These are phyloP conservation scores for Puccinia polysora DNA, from an alignment of 1,284 basidiomycete species.

Conservation along the genomic window DNA sequence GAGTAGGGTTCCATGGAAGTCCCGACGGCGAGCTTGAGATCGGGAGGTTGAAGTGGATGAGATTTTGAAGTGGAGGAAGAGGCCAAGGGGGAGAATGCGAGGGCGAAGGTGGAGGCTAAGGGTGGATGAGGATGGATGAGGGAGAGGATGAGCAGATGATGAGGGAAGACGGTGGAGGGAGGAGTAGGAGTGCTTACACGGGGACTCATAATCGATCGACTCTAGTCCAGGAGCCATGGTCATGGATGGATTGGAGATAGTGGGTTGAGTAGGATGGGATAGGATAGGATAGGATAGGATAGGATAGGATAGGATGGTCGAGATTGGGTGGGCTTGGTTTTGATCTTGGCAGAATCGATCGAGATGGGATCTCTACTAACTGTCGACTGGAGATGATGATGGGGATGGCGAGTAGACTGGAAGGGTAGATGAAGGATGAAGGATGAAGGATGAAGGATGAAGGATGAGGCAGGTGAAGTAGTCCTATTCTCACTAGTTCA, in stretches of 20 bases:
- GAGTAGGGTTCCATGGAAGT: conserved; percentile 23
- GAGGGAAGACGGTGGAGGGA: neutral
- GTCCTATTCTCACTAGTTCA: too few species aligned
- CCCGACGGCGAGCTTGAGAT: conserved; percentile 36
- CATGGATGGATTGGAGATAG: neutral
- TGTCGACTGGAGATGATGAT: too few species aligned
- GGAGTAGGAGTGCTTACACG: conserved; percentile 11
- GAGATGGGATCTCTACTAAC: too few species aligned
- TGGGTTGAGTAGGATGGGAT: neutral
- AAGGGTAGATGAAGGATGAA: too few species aligned
- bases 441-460: too few species aligned
- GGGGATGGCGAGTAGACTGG: too few species aligned
- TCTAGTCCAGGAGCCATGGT: conserved; percentile 13
- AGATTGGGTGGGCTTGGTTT: too few species aligned
- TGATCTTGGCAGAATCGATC: too few species aligned
- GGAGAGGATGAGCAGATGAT: neutral
- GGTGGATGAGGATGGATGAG: neutral
- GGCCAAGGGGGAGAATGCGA: conserved; percentile 27
- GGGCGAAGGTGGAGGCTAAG: conserved; percentile 26
- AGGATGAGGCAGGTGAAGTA: too few species aligned
- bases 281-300: too few species aligned
- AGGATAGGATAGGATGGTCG: too few species aligned
- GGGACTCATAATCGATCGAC: conserved; percentile 24
- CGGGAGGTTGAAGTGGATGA: conserved; percentile 11
- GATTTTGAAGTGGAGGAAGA: conserved; percentile 29